Base-by-base conservation (phyloP, 345 rosid species). In the Eucalyptus regnans region DNA sequence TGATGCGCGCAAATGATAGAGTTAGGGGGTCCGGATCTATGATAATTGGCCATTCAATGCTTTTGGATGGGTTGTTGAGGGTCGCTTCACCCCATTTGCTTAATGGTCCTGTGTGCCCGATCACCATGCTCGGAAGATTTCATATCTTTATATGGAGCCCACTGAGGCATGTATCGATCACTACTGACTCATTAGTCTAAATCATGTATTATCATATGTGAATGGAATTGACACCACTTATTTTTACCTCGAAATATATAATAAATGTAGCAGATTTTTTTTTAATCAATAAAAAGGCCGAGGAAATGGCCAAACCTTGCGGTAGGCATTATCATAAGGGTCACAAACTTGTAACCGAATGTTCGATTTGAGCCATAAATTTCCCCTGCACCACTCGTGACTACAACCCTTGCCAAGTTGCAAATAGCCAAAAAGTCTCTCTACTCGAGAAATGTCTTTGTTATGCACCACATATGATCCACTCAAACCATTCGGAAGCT, bases 351-450 rank as follows among this genome's bases (percentile, higher is more conserved):
- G 29, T 6, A 23, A 56, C 3, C 3, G 29, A 56, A 56, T 56
- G 3, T 56, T 22, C 1, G 1, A 56, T 56, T 56, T 56, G 13
- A 56, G 62, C 6, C 3, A 56, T 56, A 56, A 56, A 56, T 56
- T 56, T 9, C 1, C 13, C 5, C 4, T 1, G 10, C 62, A 23
- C 3, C 29, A 56, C 0, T 23, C 29, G 3, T 56, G 62, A 23
- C 6, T 23, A 1, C 0, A 56, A 6, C 29, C 6, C 13, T 25
- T 2, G 12, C 3, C 7, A 3, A 52, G 25, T 52, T 5, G 3
- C 29, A 56, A 23, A 56, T 25, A 22, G 13, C 62, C 12, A 23
- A 56, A 56, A 56, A 56, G 29, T 56, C 62, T 23, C 29, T 4
- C 62, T 9, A 23, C 27, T 56, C 10, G 62, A 56, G 62, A 56